A percentile compares a stretch with the other conserved stretches of the same genome.
Conservation (phyloP, 345 rosid genomes). For the Noccaea caerulescens region DNA sequence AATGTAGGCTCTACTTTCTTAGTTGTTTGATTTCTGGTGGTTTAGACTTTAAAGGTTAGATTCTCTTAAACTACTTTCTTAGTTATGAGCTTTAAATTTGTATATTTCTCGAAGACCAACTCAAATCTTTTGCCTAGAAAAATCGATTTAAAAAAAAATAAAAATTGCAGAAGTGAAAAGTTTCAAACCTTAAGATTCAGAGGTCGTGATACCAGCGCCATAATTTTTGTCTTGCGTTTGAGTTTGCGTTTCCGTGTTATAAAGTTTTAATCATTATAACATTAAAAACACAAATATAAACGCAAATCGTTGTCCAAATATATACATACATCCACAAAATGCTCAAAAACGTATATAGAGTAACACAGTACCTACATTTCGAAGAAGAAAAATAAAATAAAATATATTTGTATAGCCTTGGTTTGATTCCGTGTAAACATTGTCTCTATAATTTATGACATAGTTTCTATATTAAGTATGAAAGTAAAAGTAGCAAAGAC, state of each 20-base stretch:
- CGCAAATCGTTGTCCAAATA: not conserved
- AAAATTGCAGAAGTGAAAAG: not conserved
- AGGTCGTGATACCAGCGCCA: not conserved
- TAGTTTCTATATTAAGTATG: not conserved
- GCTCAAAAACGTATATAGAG: not conserved
- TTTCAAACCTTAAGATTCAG: not conserved
- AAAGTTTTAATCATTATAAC: not conserved
- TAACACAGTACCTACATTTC: not conserved
- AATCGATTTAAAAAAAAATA: not conserved
- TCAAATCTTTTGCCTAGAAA: no score
- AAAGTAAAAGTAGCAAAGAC: conserved; percentile 1
- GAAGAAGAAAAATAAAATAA: not conserved
- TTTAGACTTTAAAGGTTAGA: no score
- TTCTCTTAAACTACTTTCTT: no score
- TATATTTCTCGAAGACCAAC: no score
- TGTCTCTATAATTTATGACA: conserved; percentile 29
- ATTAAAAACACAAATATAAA: not conserved
- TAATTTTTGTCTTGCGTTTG: not conserved
- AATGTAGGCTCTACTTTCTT: no score
- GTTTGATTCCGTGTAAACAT: not conserved
- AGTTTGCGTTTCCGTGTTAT: not conserved
- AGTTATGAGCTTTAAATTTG: no score
- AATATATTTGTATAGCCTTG: not conserved
- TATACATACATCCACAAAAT: not conserved
- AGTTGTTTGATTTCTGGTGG: no score